phyloP scores from a whole-genome alignment of 139 green algal species.

The Spirogloea muscicola region DNA sequence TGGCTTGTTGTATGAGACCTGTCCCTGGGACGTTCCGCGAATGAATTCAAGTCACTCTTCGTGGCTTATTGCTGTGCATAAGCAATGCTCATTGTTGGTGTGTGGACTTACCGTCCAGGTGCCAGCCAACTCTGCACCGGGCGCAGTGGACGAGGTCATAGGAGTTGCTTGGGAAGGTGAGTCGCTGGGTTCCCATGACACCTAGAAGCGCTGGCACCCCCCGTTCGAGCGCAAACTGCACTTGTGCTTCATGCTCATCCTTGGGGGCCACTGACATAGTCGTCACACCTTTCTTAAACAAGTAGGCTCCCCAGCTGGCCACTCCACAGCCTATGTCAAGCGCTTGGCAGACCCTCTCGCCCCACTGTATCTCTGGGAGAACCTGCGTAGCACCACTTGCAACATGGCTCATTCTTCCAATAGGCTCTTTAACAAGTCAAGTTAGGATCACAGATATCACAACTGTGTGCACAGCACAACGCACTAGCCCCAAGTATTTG shows the following conservation, averaged over 20 bases:
- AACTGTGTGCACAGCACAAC: no score
- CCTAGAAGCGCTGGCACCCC: slow-evolving; percentile 25
- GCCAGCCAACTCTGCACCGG: slow-evolving; percentile 23
- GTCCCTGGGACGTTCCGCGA: no score
- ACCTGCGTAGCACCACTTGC: slow-evolving; percentile 6
- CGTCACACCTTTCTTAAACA: slow-evolving; percentile 2
- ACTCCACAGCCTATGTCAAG: slow-evolving; percentile 31
- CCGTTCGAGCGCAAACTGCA: slow-evolving; percentile 30
- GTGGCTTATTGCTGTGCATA: no score
- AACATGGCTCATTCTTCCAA: no score
- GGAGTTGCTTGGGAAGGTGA: slow-evolving; percentile 22
- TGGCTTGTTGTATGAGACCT: no score
- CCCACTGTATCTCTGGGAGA: slow-evolving; percentile 14
- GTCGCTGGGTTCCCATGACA: slow-evolving; percentile 32
- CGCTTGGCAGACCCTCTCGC: neutral
- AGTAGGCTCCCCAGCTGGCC: slow-evolving; percentile 31
- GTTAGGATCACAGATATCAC: no score
- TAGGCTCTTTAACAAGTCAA: no score
- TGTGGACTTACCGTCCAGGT: slow-evolving; percentile 20
- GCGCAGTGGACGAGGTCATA: slow-evolving; percentile 40
- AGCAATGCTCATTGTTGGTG: no score
- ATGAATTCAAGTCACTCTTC: no score
- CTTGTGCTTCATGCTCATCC: slow-evolving; percentile 7
- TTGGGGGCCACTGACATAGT: slow-evolving; percentile 31
- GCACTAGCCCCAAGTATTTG: no score